Base-by-base conservation (phyloP, 768 basidiomycete genomes). In the Lenzites betulinus region DNA sequence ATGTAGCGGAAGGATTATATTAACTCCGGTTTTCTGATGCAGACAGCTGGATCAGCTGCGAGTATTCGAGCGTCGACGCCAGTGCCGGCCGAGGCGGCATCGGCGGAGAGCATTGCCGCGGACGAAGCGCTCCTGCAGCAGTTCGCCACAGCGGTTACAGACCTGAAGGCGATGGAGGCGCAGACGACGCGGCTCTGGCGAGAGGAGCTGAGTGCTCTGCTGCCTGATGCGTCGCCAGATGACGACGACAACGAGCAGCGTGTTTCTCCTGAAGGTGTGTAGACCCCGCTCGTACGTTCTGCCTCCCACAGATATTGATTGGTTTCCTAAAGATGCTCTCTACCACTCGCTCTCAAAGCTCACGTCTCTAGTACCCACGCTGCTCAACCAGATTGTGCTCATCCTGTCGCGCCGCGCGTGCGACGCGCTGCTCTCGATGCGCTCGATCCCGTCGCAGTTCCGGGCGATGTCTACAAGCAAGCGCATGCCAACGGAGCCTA, bases 391-490 rank as follows among this genome's bases (percentile, higher is more conserved):
- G 54, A 83, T 96, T 56, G 72, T 90, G 25, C 69, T 77, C 12
- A 87, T 96, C 53, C 77, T 98, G 26, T 84, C 84, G 18, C 83
- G 84, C 60, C 85, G 93, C n/a, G 93, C 90, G 65, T 89, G 86
- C 62, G 95, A 97, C 64, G 85, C 88, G 8, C 82, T 98, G 44
- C 83, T 88, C 30, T 86, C 90, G 15, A 91, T 98, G 59, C 83
- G 92, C 49, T 89, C 91, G 0, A 91, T 98, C 68, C 93, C 93
- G 1, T 88, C 90, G 0, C 95, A 98, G 67, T 92, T 95, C 67
- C 83, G 95, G 53, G 92, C 92, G 16, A 88, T 88, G 87, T 83
- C 70, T 6, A 64, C 89, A 52, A 85, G 83, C 72, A 87, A 88
- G 70, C 83, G 84, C 4, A 75, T 78, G 62, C 87, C 92, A 1